Evolutionary conservation across 371 early-diverging fungal genomes (phyloP), one percentile per base, ranked within the genome.

Genomic region (Umbelopsis sp.): DNA sequence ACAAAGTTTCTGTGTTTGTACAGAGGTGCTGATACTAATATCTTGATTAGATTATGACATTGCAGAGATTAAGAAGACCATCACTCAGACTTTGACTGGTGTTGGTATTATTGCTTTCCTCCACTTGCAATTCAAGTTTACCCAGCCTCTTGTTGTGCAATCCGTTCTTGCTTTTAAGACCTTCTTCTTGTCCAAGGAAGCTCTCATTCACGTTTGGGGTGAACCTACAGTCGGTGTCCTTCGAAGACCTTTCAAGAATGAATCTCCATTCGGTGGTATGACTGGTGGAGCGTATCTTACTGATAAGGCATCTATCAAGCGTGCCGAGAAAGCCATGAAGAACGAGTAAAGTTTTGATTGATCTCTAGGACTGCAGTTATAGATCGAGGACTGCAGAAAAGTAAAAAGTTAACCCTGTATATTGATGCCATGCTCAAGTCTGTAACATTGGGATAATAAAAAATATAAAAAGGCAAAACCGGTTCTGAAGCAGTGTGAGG

Each of bases 61-160:
- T 38, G 82, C 74, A 20, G 91, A 96, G 76, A 76, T 92, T 64
- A 81, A 86, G 52, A 90, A 92, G 75, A 74, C 80, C 46, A 74
- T 91, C 66, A 92, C 90, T 71, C 89, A 90, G 68, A 79, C 88
- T 2, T 65, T 87, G 62, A 86, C 89, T 25, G 85, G 90, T 41
- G 72, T 91, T 50, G 86, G 77, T 18, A 78, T 95, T 52, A 85
- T 95, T 69, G 76, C 80, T 14, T 86, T 91, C 62, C 82, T 96
- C 76, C 92, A 96, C 79, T 86, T 91, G 75, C 89, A 93, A 75
- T 94, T 88, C 74, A 92, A 92, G 24, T 95, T 92, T 72, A 83
- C 93, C 65, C 94, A 95, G 69, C 97, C 97, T 6, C 78, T 96
- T 24, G 76, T 94, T 24, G 78, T 94, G 69, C 96, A 96, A 83